Evolutionary conservation across 192 early-diverging fungal genomes (phyloP).

Genomic region (Backusella tarrabulga): DNA sequence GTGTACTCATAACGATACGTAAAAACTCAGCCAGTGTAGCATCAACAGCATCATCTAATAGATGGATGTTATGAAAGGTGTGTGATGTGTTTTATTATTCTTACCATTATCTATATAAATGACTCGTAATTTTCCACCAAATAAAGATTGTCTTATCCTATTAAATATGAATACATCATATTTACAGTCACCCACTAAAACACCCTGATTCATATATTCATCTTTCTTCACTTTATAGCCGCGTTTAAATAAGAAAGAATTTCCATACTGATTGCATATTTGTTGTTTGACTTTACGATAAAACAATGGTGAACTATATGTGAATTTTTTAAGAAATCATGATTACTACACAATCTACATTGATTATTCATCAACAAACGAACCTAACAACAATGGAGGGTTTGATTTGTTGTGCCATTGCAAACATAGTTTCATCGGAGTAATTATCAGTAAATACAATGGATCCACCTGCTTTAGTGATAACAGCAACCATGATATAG

Average conservation of each 20-base stretch:
- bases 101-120: conserved; percentile 32
- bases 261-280: conserved; percentile 32
- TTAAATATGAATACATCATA: conserved; percentile 46
- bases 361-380: neutral
- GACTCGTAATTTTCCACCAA: conserved; percentile 39
- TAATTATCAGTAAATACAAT: conserved; percentile 63
- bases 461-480: conserved; percentile 54
- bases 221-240: conserved; percentile 34
- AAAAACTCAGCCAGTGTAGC: conserved; percentile 41
- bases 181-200: conserved; percentile 34
- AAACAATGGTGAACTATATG: conserved; percentile 25
- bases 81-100: neutral
- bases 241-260: conserved; percentile 35
- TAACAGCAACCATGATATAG: conserved; percentile 17
- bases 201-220: conserved; percentile 30
- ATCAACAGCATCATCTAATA: conserved; percentile 7
- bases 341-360: neutral
- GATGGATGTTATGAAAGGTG: too few relatives aligned
- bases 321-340: neutral
- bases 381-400: conserved; percentile 73
- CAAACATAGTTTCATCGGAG: conserved; percentile 48
- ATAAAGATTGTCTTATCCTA: conserved; percentile 32
- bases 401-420: conserved; percentile 64
- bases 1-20: conserved; percentile 58
- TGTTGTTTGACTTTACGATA: conserved; percentile 27